Conservation (phyloP, 345 rosid species). For the Atalantia buxifolia region DNA sequence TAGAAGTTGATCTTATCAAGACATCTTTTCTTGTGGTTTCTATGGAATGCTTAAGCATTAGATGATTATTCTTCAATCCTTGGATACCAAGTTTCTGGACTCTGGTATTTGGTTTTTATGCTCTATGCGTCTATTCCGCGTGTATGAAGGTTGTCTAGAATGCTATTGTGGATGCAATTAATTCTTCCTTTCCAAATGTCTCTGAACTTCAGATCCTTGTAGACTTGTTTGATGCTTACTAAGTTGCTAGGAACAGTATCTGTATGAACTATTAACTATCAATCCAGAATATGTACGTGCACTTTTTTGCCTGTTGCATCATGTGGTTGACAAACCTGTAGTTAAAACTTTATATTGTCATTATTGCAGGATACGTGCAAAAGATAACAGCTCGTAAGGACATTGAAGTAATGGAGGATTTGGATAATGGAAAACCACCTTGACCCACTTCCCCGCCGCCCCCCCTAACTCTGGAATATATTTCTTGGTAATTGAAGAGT, state of each 20-base stretch:
- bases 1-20: conserved; percentile 3
- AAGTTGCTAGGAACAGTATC: not conserved
- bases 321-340: not conserved
- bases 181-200: not conserved
- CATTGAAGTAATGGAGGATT: conserved; percentile 79
- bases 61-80: not conserved
- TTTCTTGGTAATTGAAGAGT: conserved; percentile 9
- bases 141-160: not conserved
- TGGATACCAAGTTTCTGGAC: not conserved
- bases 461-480: conserved; percentile 1
- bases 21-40: not conserved
- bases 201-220: not conserved
- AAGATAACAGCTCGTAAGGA: conserved; percentile 86
- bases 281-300: not conserved
- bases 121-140: not conserved
- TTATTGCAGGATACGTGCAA: conserved; percentile 81
- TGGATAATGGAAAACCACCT: conserved; percentile 70
- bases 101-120: not conserved
- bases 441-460: conserved; percentile 22
- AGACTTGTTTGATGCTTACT: not conserved
- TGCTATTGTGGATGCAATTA: not conserved
- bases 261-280: not conserved
- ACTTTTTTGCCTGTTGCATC: not conserved
- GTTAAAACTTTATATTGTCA: not conserved
- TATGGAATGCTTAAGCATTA: not conserved